A percentile compares a stretch with the other conserved stretches of the same genome.
Conservation (phyloP, 2,329 filamentous ascomycete species). For the Neofusicoccum ribis region DNA sequence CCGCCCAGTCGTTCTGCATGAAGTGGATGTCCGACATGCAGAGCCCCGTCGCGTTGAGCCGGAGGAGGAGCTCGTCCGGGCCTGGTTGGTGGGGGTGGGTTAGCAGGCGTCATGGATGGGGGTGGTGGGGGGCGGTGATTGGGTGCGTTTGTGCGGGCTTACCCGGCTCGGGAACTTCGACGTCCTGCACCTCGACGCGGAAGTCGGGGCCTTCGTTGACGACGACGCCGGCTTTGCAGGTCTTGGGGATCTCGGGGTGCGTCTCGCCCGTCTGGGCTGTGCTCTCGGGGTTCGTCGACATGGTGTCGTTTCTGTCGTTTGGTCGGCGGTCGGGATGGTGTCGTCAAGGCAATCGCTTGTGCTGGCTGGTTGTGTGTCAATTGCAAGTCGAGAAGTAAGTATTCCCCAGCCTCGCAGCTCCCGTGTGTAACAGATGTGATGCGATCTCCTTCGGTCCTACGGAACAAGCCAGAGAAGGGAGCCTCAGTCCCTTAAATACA, state of each 20-base stretch:
- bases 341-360: no score
- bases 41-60: slow-evolving; percentile 59
- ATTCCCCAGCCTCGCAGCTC: no score
- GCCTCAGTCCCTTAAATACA: no score
- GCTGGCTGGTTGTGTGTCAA: neutral
- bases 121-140: neutral
- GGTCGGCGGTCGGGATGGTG: no score
- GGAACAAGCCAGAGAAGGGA: no score
- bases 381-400: no score
- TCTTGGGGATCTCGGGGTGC: slow-evolving; percentile 47
- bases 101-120: neutral
- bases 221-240: slow-evolving; percentile 55
- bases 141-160: slow-evolving; percentile 3
- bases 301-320: neutral
- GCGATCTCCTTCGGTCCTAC: no score
- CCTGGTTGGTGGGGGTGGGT: slow-evolving; percentile 32
- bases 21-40: slow-evolving; percentile 60
- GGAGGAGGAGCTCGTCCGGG: slow-evolving; percentile 57
- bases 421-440: no score
- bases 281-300: slow-evolving; percentile 10
- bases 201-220: slow-evolving; percentile 54
- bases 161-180: slow-evolving; percentile 52
- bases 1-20: slow-evolving; percentile 56
- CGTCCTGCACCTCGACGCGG: slow-evolving; percentile 46
- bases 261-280: neutral